Conservation (phyloP, 257 asterid genomes). For the Prunella vulgaris region DNA sequence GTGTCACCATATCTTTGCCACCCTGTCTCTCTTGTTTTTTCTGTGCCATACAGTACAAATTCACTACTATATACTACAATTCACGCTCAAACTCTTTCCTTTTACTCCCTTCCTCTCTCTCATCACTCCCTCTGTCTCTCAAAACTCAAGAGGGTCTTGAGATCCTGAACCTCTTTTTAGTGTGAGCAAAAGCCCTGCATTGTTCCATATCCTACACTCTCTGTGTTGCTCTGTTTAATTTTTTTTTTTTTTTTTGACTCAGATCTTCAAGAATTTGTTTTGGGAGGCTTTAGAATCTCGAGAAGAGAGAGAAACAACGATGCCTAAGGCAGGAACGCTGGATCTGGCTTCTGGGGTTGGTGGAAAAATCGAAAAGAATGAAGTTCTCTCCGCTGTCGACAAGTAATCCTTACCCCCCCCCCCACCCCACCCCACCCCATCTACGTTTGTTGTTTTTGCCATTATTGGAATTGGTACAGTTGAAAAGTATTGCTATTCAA, state of each 20-base stretch:
- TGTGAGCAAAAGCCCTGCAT: conserved; percentile 17
- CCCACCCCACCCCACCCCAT: not conserved
- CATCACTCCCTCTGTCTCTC: conserved; percentile 9
- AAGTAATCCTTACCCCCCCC: conserved; percentile 29
- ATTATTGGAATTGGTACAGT: conserved; percentile 1
- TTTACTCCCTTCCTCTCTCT: not conserved
- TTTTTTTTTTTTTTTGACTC: not conserved
- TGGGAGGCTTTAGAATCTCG: conserved; percentile 20
- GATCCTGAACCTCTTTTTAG: not conserved
- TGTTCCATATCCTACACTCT: not conserved
- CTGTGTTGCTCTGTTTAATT: conserved; percentile 4
- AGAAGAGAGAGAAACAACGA: conserved; percentile 32
- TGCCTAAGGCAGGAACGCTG: conserved; percentile 74
- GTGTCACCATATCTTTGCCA: conserved; percentile 15
- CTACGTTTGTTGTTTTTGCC: not conserved
- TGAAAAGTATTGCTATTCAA: not conserved
- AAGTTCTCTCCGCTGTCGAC: conserved; percentile 84
- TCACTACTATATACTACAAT: not conserved
- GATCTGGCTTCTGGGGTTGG: conserved; percentile 94
- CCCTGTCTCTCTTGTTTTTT: not conserved
- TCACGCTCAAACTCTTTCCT: not conserved
- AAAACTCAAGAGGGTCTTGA: no score
- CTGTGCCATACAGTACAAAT: conserved; percentile 8
- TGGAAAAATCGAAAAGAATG: conserved; percentile 70
- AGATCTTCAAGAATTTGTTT: conserved; percentile 36